Base-by-base conservation (phyloP, 2,329 filamentous ascomycete species). In the Scopulariopsis brevicaulis region DNA sequence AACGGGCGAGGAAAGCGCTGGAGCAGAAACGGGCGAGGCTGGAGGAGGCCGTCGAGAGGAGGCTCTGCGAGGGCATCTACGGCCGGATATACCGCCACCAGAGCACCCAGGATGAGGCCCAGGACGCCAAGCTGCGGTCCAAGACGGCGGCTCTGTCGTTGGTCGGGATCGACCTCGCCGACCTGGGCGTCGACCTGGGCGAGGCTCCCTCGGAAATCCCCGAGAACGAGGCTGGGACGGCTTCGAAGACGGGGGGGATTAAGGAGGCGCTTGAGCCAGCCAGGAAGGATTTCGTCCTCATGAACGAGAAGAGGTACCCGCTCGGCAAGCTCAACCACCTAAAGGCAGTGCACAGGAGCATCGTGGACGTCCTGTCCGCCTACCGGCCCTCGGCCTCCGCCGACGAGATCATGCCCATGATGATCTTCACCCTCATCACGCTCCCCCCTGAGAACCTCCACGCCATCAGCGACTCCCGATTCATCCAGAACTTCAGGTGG, bases 341-440 rank as follows among this genome's bases (percentile, higher is more conserved):
- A 58, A 96, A 92, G 63, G 84, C 86, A 46, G 89, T 90, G 3
- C 94, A 97, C 71, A 95, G 95, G 74, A 87, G 86, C 62, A 97
- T 99, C 62, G 94, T 99, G 54, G 93, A 97, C 69, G 92, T 91
- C 1, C 70, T 86, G 54, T 79, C 82, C 4, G 78, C 83, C 64
- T 85, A 86, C 60, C 83, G 85, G 61, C 83, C 82, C 20, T 85
- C 92, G 0, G 96, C 94, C 1, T 97, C 94, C 1, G 94, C 94
- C 2, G 94, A 99, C 68, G 94, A 97, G 72, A 95, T 99, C 58
- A 85, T 99, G 69, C 94, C 94, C 0, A 96, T 96, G 70, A 80
- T 99, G 62, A 99, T 99, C 61, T 99, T 96, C 73, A 90, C 91
- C 0, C 81, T 99, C 60, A 95, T 99, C 68, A 96, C 91, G 2